A percentile compares a stretch with the other conserved stretches of the same genome.
Conservation (phyloP, 2,329 filamentous ascomycete genomes). For the Phaeosphaeriaceae sp. region DNA sequence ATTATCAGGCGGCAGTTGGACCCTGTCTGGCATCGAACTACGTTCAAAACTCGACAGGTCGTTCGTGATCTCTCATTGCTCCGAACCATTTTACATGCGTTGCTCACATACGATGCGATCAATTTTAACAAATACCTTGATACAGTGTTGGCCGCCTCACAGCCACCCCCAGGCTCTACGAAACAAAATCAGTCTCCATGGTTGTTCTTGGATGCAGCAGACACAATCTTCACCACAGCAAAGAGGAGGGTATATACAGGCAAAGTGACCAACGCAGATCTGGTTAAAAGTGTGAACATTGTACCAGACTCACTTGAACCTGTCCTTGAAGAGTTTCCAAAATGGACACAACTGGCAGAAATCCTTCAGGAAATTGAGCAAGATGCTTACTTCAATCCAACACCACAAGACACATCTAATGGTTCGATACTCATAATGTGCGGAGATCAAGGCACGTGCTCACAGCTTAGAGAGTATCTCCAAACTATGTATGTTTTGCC, state of each 20-base stretch:
- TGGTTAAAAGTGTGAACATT: slow-evolving; percentile 53
- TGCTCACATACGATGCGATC: slow-evolving; percentile 87
- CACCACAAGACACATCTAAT: slow-evolving; percentile 79
- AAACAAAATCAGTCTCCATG: slow-evolving; percentile 91
- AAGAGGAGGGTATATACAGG: slow-evolving; percentile 85
- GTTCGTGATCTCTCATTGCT: slow-evolving; percentile 87
- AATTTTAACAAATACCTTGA: slow-evolving; percentile 93
- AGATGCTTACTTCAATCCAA: slow-evolving; percentile 83
- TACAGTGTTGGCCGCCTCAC: slow-evolving; percentile 89
- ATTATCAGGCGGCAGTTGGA: slow-evolving; percentile 89
- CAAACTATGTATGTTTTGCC: slow-evolving; percentile 84
- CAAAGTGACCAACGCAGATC: slow-evolving; percentile 66
- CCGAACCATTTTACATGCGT: slow-evolving; percentile 77
- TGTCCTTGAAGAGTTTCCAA: slow-evolving; percentile 91
- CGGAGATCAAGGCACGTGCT: slow-evolving; percentile 81
- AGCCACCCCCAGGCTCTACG: slow-evolving; percentile 84
- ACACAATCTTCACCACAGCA: slow-evolving; percentile 91
- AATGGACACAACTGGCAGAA: slow-evolving; percentile 89
- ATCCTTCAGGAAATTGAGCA: slow-evolving; percentile 92
- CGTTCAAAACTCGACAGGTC: slow-evolving; percentile 93
- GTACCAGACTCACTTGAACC: slow-evolving; percentile 71
- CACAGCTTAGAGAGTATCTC: slow-evolving; percentile 88
- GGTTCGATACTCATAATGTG: slow-evolving; percentile 97
- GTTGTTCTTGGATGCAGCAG: slow-evolving; percentile 93
- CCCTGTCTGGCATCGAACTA: slow-evolving; percentile 96